Evolutionary conservation across 306 rosid species (phyloP).

Genomic region (Vigna unguiculata): DNA sequence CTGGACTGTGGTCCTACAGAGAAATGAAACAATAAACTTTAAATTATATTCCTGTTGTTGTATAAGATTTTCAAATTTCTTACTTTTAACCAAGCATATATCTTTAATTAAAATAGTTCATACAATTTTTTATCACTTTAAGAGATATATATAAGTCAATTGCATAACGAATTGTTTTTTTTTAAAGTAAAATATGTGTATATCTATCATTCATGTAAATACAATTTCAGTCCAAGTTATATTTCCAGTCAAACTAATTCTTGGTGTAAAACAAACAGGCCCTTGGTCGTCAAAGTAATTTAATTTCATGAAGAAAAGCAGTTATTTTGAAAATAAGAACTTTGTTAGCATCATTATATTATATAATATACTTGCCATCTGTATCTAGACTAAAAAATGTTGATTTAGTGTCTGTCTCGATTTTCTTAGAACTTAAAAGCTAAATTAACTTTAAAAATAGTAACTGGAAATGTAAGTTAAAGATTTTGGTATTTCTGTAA

Average conservation of each 20-base stretch:
- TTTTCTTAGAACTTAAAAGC: neutral
- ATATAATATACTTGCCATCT: neutral
- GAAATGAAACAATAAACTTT: constrained; percentile 2
- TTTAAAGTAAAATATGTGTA: neutral
- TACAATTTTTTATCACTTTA: neutral
- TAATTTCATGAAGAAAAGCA: constrained; percentile 3
- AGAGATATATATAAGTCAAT: neutral
- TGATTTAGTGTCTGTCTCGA: neutral
- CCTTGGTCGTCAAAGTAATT: constrained; percentile 8
- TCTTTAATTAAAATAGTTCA: constrained; percentile 6
- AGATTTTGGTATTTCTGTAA: neutral
- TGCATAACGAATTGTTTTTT: neutral
- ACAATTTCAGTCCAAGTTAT: constrained; percentile 13
- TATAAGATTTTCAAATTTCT: constrained; percentile 9
- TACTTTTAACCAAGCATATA: constrained; percentile 1
- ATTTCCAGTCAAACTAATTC: neutral
- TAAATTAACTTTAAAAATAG: neutral
- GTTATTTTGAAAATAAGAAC: neutral
- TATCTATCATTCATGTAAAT: constrained; percentile 4
- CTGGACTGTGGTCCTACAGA: neutral
- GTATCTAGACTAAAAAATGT: neutral
- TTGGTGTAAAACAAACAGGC: neutral
- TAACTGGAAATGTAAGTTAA: neutral
- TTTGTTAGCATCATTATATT: neutral
- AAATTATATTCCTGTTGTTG: constrained; percentile 8